Evolutionary conservation across 75 land plant species (phyloP).

Genomic region (Isoetes taiwanensis): DNA sequence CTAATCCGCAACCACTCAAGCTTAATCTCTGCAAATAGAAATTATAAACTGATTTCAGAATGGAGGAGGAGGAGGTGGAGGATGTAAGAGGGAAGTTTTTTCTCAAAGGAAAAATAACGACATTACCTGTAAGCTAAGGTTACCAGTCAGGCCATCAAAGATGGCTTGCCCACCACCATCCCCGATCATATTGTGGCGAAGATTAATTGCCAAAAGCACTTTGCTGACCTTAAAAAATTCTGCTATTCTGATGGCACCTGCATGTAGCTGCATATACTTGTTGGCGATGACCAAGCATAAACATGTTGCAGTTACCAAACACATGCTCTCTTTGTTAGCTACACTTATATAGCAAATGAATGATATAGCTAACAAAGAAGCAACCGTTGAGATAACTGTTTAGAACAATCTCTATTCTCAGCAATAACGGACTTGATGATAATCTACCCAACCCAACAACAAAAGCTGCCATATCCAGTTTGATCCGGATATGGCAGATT

Average conservation of each 20-base stretch:
- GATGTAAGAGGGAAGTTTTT: background rate
- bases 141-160: constrained; percentile 16
- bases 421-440: no score
- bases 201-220: constrained; percentile 12
- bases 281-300: background rate
- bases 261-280: background rate
- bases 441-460: no score
- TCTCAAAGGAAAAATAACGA: background rate
- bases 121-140: constrained; percentile 13
- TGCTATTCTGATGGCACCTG: constrained; percentile 21
- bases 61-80: background rate
- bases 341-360: no score
- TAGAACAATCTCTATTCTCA: no score
- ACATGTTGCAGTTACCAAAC: no score
- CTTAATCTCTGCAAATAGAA: constrained; percentile 16
- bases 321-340: no score
- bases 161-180: constrained; percentile 28
- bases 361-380: no score
- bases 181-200: constrained; percentile 16
- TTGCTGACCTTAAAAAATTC: constrained; percentile 11
- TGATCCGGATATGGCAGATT: no score
- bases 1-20: constrained; percentile 13
- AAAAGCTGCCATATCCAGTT: no score
- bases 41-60: background rate
- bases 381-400: no score